Evolutionary conservation across 1,139 yeast genomes (phyloP), one percentile per base, ranked within the genome.

Genomic region (Maudiozyma humilis): DNA sequence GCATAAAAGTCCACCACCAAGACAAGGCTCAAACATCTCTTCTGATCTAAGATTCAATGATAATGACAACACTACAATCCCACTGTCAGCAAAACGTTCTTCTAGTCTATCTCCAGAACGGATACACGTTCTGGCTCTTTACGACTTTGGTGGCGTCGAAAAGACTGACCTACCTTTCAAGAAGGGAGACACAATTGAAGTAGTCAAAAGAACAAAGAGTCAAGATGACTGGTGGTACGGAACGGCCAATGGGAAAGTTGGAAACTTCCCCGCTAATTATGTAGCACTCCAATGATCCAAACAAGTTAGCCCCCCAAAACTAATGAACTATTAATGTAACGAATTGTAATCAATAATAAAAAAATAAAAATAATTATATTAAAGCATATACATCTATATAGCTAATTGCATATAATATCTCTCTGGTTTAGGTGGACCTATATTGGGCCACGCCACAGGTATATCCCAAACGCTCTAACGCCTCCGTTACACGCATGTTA

Each of bases 221-320:
- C 77, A 79, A 41, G 95, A 91, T 62, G 98, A 91, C 62, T 91
- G 98, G 98, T 91, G 98, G 98, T 88, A 96, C 0, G 98, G 98
- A 16, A 78, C 83, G 60, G 71, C 79, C 47, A 84, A 83, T 55
- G 93, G 94, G 4, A 67, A 66, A 46, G 84, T 86, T 51, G 98
- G 98, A 41, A 88, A 89, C 20, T 91, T 91, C 73, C 98, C 98
- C 8, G 98, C 98, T 2, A 91, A 91, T 62, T 91, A 91, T 60
- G 96, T 91, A 15, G 19, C 38, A 5, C 25, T 35, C 5, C 38
- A 6, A 6, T 23, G 10, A 23, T 23, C 10, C 10, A 6, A 23
- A n/a, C n/a, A n/a, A n/a, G n/a, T n/a, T n/a, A n/a, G n/a, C n/a
- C n/a, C n/a, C n/a, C n/a, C n/a, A n/a, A n/a, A n/a, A n/a, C n/a